phyloP scores from a whole-genome alignment of 176 grass and related monocot genomes.

The Avena atlantica region DNA sequence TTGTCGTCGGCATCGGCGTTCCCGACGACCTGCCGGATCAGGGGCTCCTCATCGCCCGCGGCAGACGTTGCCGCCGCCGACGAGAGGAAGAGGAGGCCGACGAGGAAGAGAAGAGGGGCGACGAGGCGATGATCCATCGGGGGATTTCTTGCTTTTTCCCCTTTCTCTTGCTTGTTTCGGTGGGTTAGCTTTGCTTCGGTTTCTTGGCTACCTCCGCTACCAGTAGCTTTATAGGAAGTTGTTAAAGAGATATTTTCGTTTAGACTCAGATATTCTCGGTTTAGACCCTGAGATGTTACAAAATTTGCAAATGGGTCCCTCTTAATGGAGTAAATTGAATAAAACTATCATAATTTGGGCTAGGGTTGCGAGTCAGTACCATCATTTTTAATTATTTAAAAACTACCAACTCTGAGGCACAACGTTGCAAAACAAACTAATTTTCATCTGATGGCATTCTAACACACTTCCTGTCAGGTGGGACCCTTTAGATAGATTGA shows the following conservation, averaged over 20 bases:
- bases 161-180: slow-evolving; percentile 19
- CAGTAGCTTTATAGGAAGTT: slow-evolving; percentile 37
- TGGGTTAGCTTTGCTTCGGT: slow-evolving; percentile 38
- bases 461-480: too few relatives aligned
- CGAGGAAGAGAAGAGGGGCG: background rate
- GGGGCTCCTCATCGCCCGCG: slow-evolving; percentile 41
- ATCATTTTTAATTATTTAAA: too few relatives aligned
- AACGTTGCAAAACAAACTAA: too few relatives aligned
- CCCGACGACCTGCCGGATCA: slow-evolving; percentile 77
- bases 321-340: background rate
- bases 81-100: slow-evolving; percentile 38
- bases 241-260: slow-evolving; percentile 15
- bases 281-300: background rate
- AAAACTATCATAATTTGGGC: too few relatives aligned
- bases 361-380: too few relatives aligned
- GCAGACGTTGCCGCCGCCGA: slow-evolving; percentile 3
- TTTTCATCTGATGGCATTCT: too few relatives aligned
- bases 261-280: background rate
- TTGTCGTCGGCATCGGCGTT: slow-evolving; percentile 44
- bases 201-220: background rate
- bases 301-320: background rate
- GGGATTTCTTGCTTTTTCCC: too few relatives aligned
- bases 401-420: too few relatives aligned
- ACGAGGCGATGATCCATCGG: background rate
- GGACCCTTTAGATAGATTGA: too few relatives aligned